Conservation (phyloP, 1,284 basidiomycete genomes). For the Tausonia pullulans region DNA sequence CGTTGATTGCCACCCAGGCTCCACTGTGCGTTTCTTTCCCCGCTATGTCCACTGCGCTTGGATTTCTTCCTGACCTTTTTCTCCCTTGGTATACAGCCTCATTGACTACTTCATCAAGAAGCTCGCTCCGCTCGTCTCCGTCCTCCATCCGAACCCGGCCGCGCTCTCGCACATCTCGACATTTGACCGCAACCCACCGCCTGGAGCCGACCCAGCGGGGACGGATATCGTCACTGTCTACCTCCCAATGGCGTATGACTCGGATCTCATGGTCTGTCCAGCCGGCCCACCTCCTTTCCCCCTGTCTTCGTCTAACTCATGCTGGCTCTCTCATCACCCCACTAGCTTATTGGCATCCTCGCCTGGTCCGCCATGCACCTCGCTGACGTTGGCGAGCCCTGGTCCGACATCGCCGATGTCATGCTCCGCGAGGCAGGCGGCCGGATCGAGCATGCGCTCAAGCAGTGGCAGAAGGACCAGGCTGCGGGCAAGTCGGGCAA, state of each 20-base stretch:
- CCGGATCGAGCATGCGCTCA: neutral
- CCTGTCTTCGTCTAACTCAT: neutral
- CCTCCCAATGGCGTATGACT: conserved; percentile 12
- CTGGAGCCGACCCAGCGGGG: neutral
- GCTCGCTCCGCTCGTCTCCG: conserved; percentile 16
- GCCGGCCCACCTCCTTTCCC: neutral
- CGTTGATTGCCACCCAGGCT: neutral
- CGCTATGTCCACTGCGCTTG: too few relatives aligned
- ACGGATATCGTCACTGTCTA: conserved; percentile 11
- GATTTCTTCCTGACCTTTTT: neutral
- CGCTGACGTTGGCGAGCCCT: conserved; percentile 9
- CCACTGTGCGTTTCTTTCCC: neutral
- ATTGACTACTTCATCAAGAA: conserved; percentile 17
- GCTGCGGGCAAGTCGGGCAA: neutral
- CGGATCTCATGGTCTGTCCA: conserved; percentile 7
- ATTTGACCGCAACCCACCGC: neutral
- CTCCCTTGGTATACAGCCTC: neutral
- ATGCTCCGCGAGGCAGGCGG: neutral
- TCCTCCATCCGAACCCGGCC: conserved; percentile 3
- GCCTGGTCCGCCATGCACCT: conserved; percentile 16
- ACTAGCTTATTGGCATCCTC: conserved; percentile 10
- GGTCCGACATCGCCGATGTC: conserved; percentile 13
- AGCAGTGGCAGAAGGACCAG: neutral
- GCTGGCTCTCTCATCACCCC: neutral
- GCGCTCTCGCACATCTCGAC: neutral